phyloP scores from a whole-genome alignment of 2,329 filamentous ascomycete species.

The Pyricularia pennisetigena region DNA sequence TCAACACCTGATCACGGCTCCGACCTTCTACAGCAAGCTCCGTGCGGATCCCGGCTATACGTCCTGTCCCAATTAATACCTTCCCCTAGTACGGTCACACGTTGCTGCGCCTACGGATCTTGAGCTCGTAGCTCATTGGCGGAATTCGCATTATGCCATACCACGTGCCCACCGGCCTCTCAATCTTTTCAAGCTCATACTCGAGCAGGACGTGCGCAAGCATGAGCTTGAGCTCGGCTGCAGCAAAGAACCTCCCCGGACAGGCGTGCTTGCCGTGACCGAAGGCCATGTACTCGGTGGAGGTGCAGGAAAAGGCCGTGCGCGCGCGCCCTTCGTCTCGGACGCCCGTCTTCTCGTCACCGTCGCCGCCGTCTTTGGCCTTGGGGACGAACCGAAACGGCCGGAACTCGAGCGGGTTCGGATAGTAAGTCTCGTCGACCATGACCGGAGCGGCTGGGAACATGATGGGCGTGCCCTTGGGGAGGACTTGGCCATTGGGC shows the following conservation, averaged over 20 bases:
- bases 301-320: constrained; percentile 18
- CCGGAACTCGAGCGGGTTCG: constrained; percentile 20
- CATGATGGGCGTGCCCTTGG: constrained; percentile 23
- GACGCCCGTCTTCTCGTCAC: constrained; percentile 6
- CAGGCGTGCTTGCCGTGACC: constrained; percentile 26
- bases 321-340: constrained; percentile 6
- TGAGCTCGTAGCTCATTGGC: background rate
- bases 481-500: constrained; percentile 22
- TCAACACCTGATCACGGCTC: background rate
- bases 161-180: background rate
- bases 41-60: too few species aligned
- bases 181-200: constrained; percentile 21
- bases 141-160: background rate
- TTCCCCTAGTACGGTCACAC: too few species aligned
- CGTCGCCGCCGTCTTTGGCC: background rate
- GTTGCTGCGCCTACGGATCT: background rate
- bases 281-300: constrained; percentile 23
- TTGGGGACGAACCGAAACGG: constrained; percentile 23
- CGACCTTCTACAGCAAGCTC: background rate
- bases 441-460: too few species aligned
- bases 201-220: constrained; percentile 22
- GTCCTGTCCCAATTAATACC: too few species aligned
- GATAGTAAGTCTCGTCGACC: constrained; percentile 12
- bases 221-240: constrained; percentile 26
- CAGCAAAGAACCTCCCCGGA: constrained; percentile 27